Evolutionary conservation across 2,329 filamentous ascomycete genomes (phyloP).

Genomic region (Penicillium sp.): DNA sequence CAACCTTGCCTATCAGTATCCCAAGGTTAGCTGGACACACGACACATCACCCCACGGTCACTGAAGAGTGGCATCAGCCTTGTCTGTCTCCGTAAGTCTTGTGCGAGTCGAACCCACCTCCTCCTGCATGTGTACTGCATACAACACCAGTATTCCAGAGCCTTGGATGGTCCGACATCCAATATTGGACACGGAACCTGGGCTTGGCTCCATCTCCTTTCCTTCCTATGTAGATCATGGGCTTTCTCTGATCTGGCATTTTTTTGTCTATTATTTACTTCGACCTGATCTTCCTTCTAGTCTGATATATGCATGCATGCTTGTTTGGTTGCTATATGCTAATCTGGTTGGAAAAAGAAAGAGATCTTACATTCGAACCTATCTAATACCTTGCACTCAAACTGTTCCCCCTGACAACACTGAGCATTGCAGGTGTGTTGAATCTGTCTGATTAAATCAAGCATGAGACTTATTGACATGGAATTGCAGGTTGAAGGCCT

Average conservation of each 20-base stretch:
- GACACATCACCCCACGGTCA: neutral
- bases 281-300: neutral
- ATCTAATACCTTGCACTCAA: neutral
- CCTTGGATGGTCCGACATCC: neutral
- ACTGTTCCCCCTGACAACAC: neutral
- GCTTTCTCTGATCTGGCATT: neutral
- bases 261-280: neutral
- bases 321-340: neutral
- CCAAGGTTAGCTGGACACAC: neutral
- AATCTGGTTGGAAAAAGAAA: neutral
- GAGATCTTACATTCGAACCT: neutral
- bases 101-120: too few relatives aligned
- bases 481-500: neutral
- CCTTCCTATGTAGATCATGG: neutral
- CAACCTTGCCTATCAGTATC: neutral
- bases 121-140: neutral
- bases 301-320: neutral
- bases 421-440: neutral
- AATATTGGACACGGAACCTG: neutral
- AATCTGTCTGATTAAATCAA: neutral
- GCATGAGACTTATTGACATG: neutral
- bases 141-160: neutral
- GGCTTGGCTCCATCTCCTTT: neutral
- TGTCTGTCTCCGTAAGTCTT: neutral
- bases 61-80: neutral